phyloP scores from a whole-genome alignment of 2,329 filamentous ascomycete genomes.

The Venturia nashicola region DNA sequence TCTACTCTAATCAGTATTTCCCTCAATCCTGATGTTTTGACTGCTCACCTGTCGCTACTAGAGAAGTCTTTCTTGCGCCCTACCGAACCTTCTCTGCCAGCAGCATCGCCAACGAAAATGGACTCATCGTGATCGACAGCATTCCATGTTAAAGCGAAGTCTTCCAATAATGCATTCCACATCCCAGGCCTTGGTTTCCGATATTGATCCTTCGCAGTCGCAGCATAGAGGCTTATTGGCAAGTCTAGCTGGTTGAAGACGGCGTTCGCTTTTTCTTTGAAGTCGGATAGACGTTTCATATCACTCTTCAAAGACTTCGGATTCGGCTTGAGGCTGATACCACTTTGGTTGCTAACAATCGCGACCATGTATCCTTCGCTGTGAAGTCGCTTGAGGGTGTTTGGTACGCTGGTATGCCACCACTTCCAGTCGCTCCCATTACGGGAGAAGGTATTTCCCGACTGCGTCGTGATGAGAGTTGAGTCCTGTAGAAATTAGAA shows the following conservation, averaged over 20 bases:
- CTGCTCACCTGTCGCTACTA: slow-evolving; percentile 42
- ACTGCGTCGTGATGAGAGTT: slow-evolving; percentile 69
- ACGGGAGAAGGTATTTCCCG: slow-evolving; percentile 65
- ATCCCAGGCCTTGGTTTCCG: slow-evolving; percentile 82
- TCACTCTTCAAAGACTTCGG: slow-evolving; percentile 57
- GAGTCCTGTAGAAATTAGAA: slow-evolving; percentile 50
- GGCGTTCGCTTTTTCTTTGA: slow-evolving; percentile 66
- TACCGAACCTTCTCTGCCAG: slow-evolving; percentile 34
- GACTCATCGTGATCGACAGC: slow-evolving; percentile 59
- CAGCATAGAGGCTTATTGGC: slow-evolving; percentile 72
- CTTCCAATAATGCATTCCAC: slow-evolving; percentile 59
- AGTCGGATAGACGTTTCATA: slow-evolving; percentile 59
- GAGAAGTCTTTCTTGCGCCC: slow-evolving; percentile 44
- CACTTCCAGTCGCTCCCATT: slow-evolving; percentile 80
- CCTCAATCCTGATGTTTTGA: neutral
- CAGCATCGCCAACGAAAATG: slow-evolving; percentile 85
- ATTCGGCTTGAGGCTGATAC: slow-evolving; percentile 63
- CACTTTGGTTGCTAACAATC: slow-evolving; percentile 82
- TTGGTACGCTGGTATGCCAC: slow-evolving; percentile 68
- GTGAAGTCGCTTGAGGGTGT: slow-evolving; percentile 53
- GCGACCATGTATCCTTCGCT: slow-evolving; percentile 60
- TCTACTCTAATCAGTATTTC: slow-evolving; percentile 25
- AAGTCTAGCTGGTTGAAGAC: slow-evolving; percentile 62
- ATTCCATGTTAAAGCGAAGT: slow-evolving; percentile 31
- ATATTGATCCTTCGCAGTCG: slow-evolving; percentile 68